Evolutionary conservation across 306 rosid species (phyloP).

Genomic region (Trifolium repens): DNA sequence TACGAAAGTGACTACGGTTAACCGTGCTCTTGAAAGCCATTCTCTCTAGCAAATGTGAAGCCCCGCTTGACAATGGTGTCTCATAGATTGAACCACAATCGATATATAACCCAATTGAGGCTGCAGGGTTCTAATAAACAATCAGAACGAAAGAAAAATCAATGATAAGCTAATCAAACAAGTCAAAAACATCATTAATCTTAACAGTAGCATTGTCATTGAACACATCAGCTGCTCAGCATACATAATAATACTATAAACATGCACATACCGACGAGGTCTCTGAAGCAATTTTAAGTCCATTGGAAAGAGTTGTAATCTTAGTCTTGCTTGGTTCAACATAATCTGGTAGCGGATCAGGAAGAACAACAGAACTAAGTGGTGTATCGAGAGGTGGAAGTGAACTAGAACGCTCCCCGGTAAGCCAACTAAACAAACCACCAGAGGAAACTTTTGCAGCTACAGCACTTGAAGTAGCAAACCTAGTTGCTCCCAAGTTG

Average conservation of each 20-base stretch:
- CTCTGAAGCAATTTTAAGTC: conserved; percentile 84
- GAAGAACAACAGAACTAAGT: conserved; percentile 65
- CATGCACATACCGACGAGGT: conserved; percentile 60
- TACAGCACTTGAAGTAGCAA: conserved; percentile 63
- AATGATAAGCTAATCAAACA: conserved; percentile 16
- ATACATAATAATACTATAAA: conserved; percentile 11
- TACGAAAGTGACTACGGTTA: conserved; percentile 90
- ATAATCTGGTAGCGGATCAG: conserved; percentile 69
- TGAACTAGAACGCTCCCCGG: conserved; percentile 63
- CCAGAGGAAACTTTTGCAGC: conserved; percentile 60
- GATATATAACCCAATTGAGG: conserved; percentile 84
- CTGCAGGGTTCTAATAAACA: conserved; percentile 80
- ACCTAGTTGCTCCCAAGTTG: conserved; percentile 62
- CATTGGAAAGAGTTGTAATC: conserved; percentile 78
- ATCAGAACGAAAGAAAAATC: conserved; percentile 36
- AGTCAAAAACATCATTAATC: conserved; percentile 4
- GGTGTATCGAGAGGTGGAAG: conserved; percentile 66
- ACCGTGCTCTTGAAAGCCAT: conserved; percentile 97
- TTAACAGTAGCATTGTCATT: conserved; percentile 3
- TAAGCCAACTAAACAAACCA: conserved; percentile 83
- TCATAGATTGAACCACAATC: conserved; percentile 94
- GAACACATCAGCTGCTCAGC: neutral
- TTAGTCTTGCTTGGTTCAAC: conserved; percentile 80
- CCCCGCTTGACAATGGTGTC: conserved; percentile 73
- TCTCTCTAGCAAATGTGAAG: conserved; percentile 89